Evolutionary conservation across 2,329 filamentous ascomycete species (phyloP).

Genomic region (Penicillium sp.): DNA sequence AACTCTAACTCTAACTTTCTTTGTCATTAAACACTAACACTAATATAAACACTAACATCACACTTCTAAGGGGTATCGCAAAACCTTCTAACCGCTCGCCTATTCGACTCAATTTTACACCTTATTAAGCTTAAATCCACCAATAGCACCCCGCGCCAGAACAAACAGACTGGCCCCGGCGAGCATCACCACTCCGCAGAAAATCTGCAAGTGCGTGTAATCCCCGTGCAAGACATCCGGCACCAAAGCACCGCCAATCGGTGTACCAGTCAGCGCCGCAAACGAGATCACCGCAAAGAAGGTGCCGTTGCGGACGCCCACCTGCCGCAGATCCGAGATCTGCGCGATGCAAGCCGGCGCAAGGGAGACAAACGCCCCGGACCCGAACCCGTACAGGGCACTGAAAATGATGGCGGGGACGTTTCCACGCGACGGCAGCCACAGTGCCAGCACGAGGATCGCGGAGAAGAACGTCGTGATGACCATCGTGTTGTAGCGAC

Average conservation of each 20-base stretch:
- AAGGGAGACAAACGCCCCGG: slow-evolving; percentile 66
- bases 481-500: slow-evolving; percentile 45
- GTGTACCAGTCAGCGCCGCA: slow-evolving; percentile 59
- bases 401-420: slow-evolving; percentile 65
- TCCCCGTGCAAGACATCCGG: slow-evolving; percentile 27
- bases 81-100: no score
- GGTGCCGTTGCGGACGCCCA: slow-evolving; percentile 68
- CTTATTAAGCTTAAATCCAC: slow-evolving; percentile 27
- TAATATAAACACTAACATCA: no score
- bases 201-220: slow-evolving; percentile 29
- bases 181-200: slow-evolving; percentile 31
- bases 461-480: slow-evolving; percentile 47
- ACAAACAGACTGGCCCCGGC: slow-evolving; percentile 26
- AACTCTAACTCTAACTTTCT: no score
- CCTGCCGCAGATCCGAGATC: slow-evolving; percentile 68
- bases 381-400: slow-evolving; percentile 69
- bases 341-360: slow-evolving; percentile 67
- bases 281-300: slow-evolving; percentile 64
- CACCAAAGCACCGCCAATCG: slow-evolving; percentile 32
- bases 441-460: slow-evolving; percentile 50
- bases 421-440: slow-evolving; percentile 57
- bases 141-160: slow-evolving; percentile 24
- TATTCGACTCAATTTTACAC: slow-evolving; percentile 13
- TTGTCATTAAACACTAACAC: no score
- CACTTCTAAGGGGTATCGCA: no score